A percentile compares a stretch with the other conserved stretches of the same genome.
These are phyloP conservation scores for Parsonsia alboflavescens DNA, from an alignment of 257 asterid genomes.

Conservation along the genomic window DNA sequence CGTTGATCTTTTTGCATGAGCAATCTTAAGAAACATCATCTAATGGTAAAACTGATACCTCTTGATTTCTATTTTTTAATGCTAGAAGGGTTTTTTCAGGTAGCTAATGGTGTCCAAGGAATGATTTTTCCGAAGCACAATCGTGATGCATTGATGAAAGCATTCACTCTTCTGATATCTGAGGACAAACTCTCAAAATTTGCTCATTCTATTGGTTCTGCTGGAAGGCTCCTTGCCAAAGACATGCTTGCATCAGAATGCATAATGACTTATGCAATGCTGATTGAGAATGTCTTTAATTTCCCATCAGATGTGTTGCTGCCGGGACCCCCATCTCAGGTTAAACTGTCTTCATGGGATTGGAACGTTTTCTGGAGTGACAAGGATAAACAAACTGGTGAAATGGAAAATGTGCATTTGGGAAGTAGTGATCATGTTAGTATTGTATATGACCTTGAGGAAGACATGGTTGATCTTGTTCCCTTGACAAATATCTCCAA, in stretches of 20 bases:
- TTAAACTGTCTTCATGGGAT: constrained; percentile 63
- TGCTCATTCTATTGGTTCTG: constrained; percentile 65
- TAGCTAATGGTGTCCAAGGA: constrained; percentile 85
- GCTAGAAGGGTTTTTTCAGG: constrained; percentile 37
- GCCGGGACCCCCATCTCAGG: constrained; percentile 58
- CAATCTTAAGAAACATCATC: not conserved
- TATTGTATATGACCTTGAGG: constrained; percentile 69
- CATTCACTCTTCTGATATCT: constrained; percentile 64
- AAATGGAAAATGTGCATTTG: constrained; percentile 23
- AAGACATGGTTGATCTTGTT: constrained; percentile 33
- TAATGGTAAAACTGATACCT: not conserved
- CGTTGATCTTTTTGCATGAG: constrained; percentile 10
- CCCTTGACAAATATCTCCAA: constrained; percentile 39
- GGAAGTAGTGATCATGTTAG: constrained; percentile 40
- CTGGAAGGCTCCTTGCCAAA: constrained; percentile 72
- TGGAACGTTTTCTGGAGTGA: constrained; percentile 61
- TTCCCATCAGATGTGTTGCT: constrained; percentile 87
- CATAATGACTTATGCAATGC: constrained; percentile 52
- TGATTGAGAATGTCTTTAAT: constrained; percentile 64
- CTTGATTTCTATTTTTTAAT: constrained; percentile 15
- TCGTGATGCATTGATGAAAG: constrained; percentile 54
- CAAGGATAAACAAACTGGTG: constrained; percentile 36
- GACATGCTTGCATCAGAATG: constrained; percentile 88
- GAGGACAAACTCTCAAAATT: constrained; percentile 55
- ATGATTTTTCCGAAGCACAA: constrained; percentile 51